Evolutionary conservation across 306 rosid genomes (phyloP), one percentile per base, ranked within the genome.

Genomic region (Vachellia collinsii): DNA sequence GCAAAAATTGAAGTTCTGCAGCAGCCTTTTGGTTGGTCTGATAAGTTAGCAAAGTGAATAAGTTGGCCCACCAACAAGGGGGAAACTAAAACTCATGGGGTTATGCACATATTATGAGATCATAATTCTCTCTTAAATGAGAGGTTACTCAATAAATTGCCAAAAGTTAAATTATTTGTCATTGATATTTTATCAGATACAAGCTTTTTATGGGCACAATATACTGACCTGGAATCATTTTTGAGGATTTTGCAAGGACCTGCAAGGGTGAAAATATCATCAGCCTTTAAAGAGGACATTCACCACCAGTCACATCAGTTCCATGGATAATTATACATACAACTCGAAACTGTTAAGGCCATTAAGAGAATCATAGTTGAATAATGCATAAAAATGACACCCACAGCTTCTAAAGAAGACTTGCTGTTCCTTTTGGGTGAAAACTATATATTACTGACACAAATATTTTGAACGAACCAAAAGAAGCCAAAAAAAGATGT

Each of bases 191-290:
- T 67, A 13, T 76, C 66, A 75, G 72, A 71, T 22, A 46, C 48
- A 50, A 73, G 56, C 37, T 74, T 68, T 72, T 74, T n/a, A 69
- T 39, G 48, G 6, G 76, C 51, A 77, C 63, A 71, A 47, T 61
- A 17, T 67, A 80, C 97, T 82, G 47, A 93, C 99, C 99, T 88
- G 99, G 99, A 85, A 95, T 95, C 99, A 93, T 95, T 88, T 95
- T 95, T 12, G 99, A 95, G 19, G 99, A 93, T 86, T 95, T 95
- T 14, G 98, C 99, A 87, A 95, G 87, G 78, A 95, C 99, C 99
- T 95, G 91, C 86, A 90, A 79, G 51, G 42, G 81, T 76, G 8
- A 69, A 75, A 84, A 13, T 37, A 63, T 59, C 39, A 77, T 72
- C 38, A 76, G 69, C 68, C 70, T 23, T 66, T 61, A 75, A 72